A percentile compares a stretch with the other conserved stretches of the same genome.
Conservation (phyloP, 441 rosid genomes). For the Croton laevigatus region DNA sequence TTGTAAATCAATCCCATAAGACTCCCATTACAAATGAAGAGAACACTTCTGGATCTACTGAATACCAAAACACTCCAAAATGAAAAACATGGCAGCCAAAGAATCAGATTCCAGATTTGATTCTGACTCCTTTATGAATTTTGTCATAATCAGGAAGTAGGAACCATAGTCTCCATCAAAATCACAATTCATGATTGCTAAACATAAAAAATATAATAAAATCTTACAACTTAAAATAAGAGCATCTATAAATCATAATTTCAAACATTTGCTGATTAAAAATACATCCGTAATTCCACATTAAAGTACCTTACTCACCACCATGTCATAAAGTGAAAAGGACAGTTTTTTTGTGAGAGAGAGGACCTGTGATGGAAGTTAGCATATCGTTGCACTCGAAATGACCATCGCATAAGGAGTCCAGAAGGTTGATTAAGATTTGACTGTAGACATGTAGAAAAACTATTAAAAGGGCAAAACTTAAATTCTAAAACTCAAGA, state of each 20-base stretch:
- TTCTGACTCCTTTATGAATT: background rate
- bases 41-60: background rate
- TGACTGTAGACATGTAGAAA: slow-evolving; percentile 41
- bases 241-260: background rate
- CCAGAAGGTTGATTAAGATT: slow-evolving; percentile 58
- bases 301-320: background rate
- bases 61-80: background rate
- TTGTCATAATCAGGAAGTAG: background rate
- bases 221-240: background rate
- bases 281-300: background rate
- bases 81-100: background rate
- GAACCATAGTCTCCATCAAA: background rate
- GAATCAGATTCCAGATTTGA: background rate
- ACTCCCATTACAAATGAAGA: background rate
- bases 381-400: slow-evolving; percentile 68
- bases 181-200: background rate
- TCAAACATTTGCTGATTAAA: background rate
- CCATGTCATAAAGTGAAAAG: background rate
- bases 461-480: slow-evolving; percentile 1
- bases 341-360: slow-evolving; percentile 2
- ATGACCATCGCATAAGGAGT: slow-evolving; percentile 61
- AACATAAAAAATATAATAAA: background rate
- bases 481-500: background rate
- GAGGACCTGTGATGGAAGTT: slow-evolving; percentile 69
- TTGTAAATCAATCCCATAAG: background rate